Evolutionary conservation across 2,329 filamentous ascomycete genomes (phyloP), one percentile per base, ranked within the genome.

Genomic region (Xylaria polymorpha): DNA sequence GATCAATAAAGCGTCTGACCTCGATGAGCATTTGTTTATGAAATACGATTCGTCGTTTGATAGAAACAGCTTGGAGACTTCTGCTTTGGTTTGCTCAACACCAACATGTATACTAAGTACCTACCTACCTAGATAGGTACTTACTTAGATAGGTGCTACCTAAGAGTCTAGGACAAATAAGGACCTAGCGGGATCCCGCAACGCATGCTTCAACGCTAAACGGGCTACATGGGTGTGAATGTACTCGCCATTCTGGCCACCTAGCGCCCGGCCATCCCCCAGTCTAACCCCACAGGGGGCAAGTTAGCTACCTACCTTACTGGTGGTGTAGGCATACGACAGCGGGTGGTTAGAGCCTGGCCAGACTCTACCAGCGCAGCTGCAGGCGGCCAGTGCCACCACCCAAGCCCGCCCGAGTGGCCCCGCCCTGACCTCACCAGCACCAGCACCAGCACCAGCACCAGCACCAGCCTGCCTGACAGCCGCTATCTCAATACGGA

Each of bases 361-460:
- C 37, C 50, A 46, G 22, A 56, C 32, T 6, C n/a, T 9, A 35
- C 4, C 4, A 18, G 14, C 18, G 41, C 43, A 46, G 43, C 39
- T 39, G 51, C 35, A 56, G 29, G 59, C 25, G 59, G 56, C 46
- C 32, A 41, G 32, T 44, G 25, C 44, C 58, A 61, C 35, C n/a
- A 29, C 39, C 12, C 58, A 22, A 60, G 50, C 29, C 43, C 8
- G 56, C 41, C 35, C 20, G 39, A 56, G 62, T 68, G 62, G 66
- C 69, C 66, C 65, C 65, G 61, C 66, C 69, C 66, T 71, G 69
- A 69, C 69, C 69, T 71, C 69, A 71, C 69, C 66, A 71, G 25
- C 25, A 29, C 25, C 25, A 29, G 4, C 25, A 29, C 25, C 25
- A 29, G 25, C 25, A 71, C 69, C 66, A 71, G 25, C 25, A 29